Evolutionary conservation across 2,329 filamentous ascomycete species (phyloP), one percentile per base, ranked within the genome.

Genomic region (Nothophoma quercina): DNA sequence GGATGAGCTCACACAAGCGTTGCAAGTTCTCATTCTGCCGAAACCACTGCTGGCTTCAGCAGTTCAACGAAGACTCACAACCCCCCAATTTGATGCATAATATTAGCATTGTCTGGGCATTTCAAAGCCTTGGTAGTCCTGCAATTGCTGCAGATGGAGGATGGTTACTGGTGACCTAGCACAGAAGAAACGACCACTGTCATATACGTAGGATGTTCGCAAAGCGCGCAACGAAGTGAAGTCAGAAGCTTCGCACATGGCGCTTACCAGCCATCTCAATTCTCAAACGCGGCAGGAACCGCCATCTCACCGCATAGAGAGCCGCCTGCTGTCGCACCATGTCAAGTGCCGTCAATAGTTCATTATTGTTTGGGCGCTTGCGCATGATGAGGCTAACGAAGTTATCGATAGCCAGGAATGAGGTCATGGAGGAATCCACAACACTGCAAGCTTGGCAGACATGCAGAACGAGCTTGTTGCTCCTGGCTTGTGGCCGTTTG

Each of bases 381-480:
- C 21, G 26, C 35, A 47, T 32, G 44, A 33, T 23, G 23, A 28
- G 22, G 13, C 45, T 41, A 34, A 18, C 21, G 28, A 48, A 34
- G 28, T 34, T n/a, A 21, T 40, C 23, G 19, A 16, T 30, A 15
- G 10, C 8, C 15, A 48, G 29, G 36, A 48, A 41, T 48, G 45
- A 48, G 36, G 36, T 41, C 35, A 48, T 48, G 36, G 36, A 34
- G 5, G 7, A 34, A 22, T 10, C 15, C 9, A 32, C 44, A 18
- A 22, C 28, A 26, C 7, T 8, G 22, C 16, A 42, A 30, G 35
- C 35, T 46, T 52, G 49, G 49, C 42, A 46, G 49, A 16, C 22
- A 46, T 52, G 49, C 30, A 46, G 19, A 26, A 7, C 42, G 23
- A 42, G 49, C 49, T 52, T 46, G 42, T 42, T 40, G 32, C 16